Evolutionary conservation across 805 yeast species (phyloP).

Genomic region (Pichia heedii): DNA sequence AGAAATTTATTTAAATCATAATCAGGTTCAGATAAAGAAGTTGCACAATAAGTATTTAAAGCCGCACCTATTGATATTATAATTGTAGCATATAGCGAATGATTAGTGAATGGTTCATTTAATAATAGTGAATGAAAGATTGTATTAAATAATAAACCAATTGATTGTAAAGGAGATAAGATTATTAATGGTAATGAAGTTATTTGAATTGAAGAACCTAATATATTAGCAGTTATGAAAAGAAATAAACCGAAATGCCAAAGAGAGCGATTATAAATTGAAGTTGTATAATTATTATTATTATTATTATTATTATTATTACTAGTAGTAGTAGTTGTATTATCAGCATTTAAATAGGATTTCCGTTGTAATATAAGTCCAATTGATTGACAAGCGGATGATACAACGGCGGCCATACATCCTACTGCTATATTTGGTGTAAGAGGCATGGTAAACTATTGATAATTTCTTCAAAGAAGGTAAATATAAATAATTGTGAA

Average conservation of each 20-base stretch:
- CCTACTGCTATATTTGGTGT: slow-evolving; percentile 38
- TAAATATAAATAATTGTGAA: too few species aligned
- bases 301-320: too few species aligned
- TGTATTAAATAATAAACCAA: slow-evolving; percentile 82
- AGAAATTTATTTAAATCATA: slow-evolving; percentile 41
- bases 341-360: slow-evolving; percentile 30
- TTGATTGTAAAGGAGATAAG: slow-evolving; percentile 74
- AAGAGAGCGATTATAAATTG: slow-evolving; percentile 40
- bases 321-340: not conserved
- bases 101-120: slow-evolving; percentile 54
- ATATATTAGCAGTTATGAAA: slow-evolving; percentile 62
- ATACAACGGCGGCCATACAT: slow-evolving; percentile 59
- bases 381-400: slow-evolving; percentile 71
- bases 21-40: slow-evolving; percentile 47
- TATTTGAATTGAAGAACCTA: slow-evolving; percentile 78
- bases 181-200: slow-evolving; percentile 76
- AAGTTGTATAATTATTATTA: slow-evolving; percentile 14
- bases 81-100: slow-evolving; percentile 54
- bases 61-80: slow-evolving; percentile 68
- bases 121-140: slow-evolving; percentile 59
- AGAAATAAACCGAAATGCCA: slow-evolving; percentile 72
- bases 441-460: not conserved
- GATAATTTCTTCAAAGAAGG: not conserved
- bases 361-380: slow-evolving; percentile 79
- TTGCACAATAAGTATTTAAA: slow-evolving; percentile 71